Conservation (phyloP, 345 rosid genomes). For the Citrus unshiu region DNA sequence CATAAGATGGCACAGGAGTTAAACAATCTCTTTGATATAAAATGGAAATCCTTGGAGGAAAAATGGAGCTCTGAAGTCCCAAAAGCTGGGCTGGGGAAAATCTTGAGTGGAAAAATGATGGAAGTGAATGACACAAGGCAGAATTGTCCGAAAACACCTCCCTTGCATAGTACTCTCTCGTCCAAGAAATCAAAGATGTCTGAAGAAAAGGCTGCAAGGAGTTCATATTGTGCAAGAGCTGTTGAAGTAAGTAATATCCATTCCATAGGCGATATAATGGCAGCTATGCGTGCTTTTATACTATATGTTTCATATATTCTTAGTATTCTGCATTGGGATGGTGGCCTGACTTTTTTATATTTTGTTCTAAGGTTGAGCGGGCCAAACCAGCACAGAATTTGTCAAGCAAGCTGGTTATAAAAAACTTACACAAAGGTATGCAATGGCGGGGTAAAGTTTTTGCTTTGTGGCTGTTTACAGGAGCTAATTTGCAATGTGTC, state of each 20-base stretch:
- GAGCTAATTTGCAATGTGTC: slow-evolving; percentile 23
- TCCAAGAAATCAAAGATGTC: slow-evolving; percentile 30
- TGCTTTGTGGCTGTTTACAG: slow-evolving; percentile 29
- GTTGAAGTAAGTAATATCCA: slow-evolving; percentile 31
- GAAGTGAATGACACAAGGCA: slow-evolving; percentile 29
- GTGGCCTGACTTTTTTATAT: background rate
- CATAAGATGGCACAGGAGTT: slow-evolving; percentile 50
- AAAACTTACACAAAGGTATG: slow-evolving; percentile 56
- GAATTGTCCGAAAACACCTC: slow-evolving; percentile 35
- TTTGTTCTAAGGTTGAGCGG: slow-evolving; percentile 33
- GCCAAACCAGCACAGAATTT: slow-evolving; percentile 28
- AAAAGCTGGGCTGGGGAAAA: slow-evolving; percentile 16
- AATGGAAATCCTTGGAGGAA: slow-evolving; percentile 60
- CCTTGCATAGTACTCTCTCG: slow-evolving; percentile 14
- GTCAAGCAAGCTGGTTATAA: slow-evolving; percentile 19
- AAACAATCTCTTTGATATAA: slow-evolving; percentile 44
- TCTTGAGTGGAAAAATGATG: slow-evolving; percentile 19
- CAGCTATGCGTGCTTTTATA: background rate
- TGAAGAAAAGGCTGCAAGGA: slow-evolving; percentile 22
- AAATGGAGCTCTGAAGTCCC: slow-evolving; percentile 31
- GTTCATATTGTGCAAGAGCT: slow-evolving; percentile 20
- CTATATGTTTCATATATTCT: background rate
- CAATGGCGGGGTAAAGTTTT: slow-evolving; percentile 30
- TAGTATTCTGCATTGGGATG: background rate
- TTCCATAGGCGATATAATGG: background rate